phyloP scores from a whole-genome alignment of 495 filamentous ascomycete species.

The Penicillium psychrofluorescens region DNA sequence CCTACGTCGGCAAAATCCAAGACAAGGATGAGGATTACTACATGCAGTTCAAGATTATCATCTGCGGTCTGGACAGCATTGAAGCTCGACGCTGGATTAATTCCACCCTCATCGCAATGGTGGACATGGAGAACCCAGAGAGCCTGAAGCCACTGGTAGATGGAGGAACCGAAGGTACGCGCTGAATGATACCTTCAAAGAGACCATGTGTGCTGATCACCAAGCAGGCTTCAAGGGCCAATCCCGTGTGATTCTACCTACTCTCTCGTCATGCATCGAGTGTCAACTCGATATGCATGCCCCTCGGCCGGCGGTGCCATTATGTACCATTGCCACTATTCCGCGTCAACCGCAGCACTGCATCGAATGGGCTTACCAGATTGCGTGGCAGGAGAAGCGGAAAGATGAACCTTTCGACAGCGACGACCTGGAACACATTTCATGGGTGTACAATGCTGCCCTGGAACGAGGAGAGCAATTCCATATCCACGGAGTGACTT shows the following conservation, averaged over 20 bases:
- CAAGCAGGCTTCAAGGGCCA: conserved; percentile 86
- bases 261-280: conserved; percentile 91
- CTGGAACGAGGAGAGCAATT: conserved; percentile 76
- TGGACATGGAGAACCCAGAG: conserved; percentile 71
- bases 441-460: conserved; percentile 89
- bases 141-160: conserved; percentile 88
- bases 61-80: conserved; percentile 97
- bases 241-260: conserved; percentile 85
- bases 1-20: conserved; percentile 90
- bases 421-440: conserved; percentile 94
- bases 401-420: conserved; percentile 71
- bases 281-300: conserved; percentile 98
- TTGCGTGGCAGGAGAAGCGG: conserved; percentile 58
- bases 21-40: conserved; percentile 97
- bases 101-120: conserved; percentile 82
- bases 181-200: not conserved
- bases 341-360: conserved; percentile 97
- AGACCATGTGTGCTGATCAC: conserved; percentile 8
- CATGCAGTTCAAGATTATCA: conserved; percentile 89
- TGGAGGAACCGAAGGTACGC: conserved; percentile 84
- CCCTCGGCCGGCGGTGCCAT: conserved; percentile 83
- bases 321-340: conserved; percentile 95
- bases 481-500: conserved; percentile 88
- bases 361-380: conserved; percentile 97
- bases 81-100: conserved; percentile 99